Percentiles rank a stretch among this genome's conserved stretches.
phyloP scores from a whole-genome alignment of 2,329 filamentous ascomycete genomes.

The Cladosporium sp. region DNA sequence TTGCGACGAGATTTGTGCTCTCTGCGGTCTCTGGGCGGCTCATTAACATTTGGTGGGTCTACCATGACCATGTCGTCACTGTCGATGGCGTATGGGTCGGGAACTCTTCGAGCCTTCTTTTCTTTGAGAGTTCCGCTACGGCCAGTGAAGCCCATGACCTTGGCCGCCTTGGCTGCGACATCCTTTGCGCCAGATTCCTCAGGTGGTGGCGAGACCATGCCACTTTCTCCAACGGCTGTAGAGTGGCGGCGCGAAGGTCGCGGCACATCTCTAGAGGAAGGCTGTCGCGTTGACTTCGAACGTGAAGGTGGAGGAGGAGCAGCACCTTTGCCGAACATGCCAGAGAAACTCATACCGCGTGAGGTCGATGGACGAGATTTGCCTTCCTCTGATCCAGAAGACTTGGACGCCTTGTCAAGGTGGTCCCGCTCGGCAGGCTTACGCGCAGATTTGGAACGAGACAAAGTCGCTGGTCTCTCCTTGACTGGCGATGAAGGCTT shows the following conservation, averaged over 20 bases:
- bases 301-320: slow-evolving; percentile 59
- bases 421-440: slow-evolving; percentile 51
- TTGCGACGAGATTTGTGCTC: slow-evolving; percentile 43
- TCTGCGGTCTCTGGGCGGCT: slow-evolving; percentile 28
- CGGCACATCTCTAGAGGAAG: slow-evolving; percentile 46
- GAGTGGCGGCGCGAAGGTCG: slow-evolving; percentile 61
- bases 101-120: slow-evolving; percentile 52
- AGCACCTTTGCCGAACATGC: slow-evolving; percentile 51
- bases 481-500: slow-evolving; percentile 46
- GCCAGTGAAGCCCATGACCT: slow-evolving; percentile 62
- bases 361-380: slow-evolving; percentile 55
- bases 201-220: slow-evolving; percentile 70
- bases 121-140: slow-evolving; percentile 49
- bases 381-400: slow-evolving; percentile 71
- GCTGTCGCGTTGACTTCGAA: slow-evolving; percentile 66
- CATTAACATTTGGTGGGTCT: slow-evolving; percentile 41
- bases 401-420: slow-evolving; percentile 65
- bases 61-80: slow-evolving; percentile 59
- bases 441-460: slow-evolving; percentile 58
- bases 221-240: slow-evolving; percentile 59
- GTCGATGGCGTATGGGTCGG: slow-evolving; percentile 62
- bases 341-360: slow-evolving; percentile 60
- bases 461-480: slow-evolving; percentile 46
- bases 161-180: slow-evolving; percentile 73
- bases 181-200: slow-evolving; percentile 53